Base-by-base conservation (phyloP, 805 yeast species). In the Candida stauntonica region DNA sequence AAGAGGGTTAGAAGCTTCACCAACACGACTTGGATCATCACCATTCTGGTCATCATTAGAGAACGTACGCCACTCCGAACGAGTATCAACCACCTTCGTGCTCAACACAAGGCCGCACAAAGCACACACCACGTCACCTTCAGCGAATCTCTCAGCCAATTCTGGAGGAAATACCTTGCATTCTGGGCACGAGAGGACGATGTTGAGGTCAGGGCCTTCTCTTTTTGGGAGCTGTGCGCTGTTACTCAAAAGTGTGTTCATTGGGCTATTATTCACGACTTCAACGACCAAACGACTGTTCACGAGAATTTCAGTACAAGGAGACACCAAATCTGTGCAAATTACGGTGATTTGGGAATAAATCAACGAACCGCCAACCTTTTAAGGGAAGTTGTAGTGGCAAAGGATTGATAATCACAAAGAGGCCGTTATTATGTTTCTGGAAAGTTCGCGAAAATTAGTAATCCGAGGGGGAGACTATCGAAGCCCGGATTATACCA, bases 1-100 rank as follows among this genome's bases (percentile, higher is more conserved):
- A 38, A 89, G 67, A 8, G 97, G 96, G 58, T 89, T 89, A 14
- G 88, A 81, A 5, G 97, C 97, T 58, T 89, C 97, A 62, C 99
- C 99, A 47, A 91, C 99, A 85, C 99, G 98, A 49, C 93, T 81
- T 5, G 99, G 99, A 61, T 91, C 99, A 62, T 88, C 97, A 53
- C 95, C 95, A 52, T 91, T 93, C 61, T 91, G 98, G 62, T 91
- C 99, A 61, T 91, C 99, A 58, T 93, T 93, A 43, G 94, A 82
- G 61, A 91, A 91, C 3, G 99, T 93, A 69, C 99, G 85, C 99
- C 99, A 91, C 69, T 91, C 99, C 1, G 96, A 86, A 50, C 98
- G 73, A 5, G 95, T 89, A 56, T 91, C 99, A 21, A 91, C 96
- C 36, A 91, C 81, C 47, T 89, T 73, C 58, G 88, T 95, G 51